phyloP scores from a whole-genome alignment of 1,139 yeast species.

The Zygoascus meyerae region DNA sequence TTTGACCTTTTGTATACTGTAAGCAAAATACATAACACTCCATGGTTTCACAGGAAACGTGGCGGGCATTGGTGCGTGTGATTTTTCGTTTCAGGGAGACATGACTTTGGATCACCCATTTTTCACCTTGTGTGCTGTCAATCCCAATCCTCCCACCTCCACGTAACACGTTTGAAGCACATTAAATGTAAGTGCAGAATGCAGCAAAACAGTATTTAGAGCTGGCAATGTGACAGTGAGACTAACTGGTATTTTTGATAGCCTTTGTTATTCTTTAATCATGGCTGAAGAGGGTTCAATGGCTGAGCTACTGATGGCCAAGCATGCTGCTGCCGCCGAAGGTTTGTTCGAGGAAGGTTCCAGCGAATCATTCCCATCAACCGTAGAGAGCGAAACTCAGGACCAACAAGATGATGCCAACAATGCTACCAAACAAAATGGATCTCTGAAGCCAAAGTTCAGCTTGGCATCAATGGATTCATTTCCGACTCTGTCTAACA shows the following conservation, averaged over 20 bases:
- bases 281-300: constrained; percentile 19
- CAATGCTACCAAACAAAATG: constrained; percentile 4
- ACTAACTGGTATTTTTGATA: neutral
- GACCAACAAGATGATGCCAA: neutral
- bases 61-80: neutral
- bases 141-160: constrained; percentile 7
- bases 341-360: constrained; percentile 7
- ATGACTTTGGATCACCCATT: too few species aligned
- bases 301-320: constrained; percentile 28
- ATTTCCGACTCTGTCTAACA: constrained; percentile 53
- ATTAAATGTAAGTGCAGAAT: neutral
- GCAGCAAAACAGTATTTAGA: neutral
- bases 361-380: constrained; percentile 5
- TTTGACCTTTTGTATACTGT: too few species aligned
- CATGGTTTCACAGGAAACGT: too few species aligned
- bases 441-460: constrained; percentile 12
- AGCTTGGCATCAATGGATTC: constrained; percentile 38
- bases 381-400: constrained; percentile 1
- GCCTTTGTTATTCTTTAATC: neutral
- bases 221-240: neutral
- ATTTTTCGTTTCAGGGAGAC: neutral
- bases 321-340: constrained; percentile 21
- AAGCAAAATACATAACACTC: too few species aligned
- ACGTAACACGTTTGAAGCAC: constrained; percentile 1
- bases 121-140: neutral